Conservation (phyloP, 805 yeast species). For the Spathaspora gorwiae region DNA sequence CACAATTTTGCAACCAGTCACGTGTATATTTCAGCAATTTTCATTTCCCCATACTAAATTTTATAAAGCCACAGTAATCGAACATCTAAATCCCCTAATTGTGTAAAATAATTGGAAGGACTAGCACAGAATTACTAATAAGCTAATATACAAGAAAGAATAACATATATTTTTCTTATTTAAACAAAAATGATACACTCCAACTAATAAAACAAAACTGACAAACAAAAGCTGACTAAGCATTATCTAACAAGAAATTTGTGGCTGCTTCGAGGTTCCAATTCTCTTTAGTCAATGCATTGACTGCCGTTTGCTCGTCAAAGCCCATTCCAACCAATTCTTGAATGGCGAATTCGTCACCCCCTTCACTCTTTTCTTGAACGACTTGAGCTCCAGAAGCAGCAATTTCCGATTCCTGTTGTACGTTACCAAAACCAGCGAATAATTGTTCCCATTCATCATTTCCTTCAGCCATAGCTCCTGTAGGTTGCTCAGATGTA, state of each 20-base stretch:
- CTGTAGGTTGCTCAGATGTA: slow-evolving; percentile 21
- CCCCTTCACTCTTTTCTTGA: neutral
- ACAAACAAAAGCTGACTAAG: slow-evolving; percentile 23
- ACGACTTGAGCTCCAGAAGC: neutral
- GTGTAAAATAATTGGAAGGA: too few relatives aligned
- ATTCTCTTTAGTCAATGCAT: slow-evolving; percentile 62
- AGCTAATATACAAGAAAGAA: too few relatives aligned
- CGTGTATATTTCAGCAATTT: too few relatives aligned
- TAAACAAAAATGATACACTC: too few relatives aligned
- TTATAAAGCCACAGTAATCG: too few relatives aligned
- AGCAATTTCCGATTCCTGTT: slow-evolving; percentile 8
- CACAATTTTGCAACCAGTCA: too few relatives aligned
- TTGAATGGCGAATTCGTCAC: slow-evolving; percentile 54
- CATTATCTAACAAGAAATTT: slow-evolving; percentile 71
- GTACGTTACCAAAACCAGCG: slow-evolving; percentile 73
- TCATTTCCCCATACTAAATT: too few relatives aligned
- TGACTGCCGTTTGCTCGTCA: slow-evolving; percentile 54
- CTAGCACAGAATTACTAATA: too few relatives aligned
- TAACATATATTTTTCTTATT: too few relatives aligned
- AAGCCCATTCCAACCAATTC: slow-evolving; percentile 92
- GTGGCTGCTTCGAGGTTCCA: slow-evolving; percentile 88
- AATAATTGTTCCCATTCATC: slow-evolving; percentile 95
- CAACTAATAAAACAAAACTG: neutral
- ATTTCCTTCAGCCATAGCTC: slow-evolving; percentile 21
- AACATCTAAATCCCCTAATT: too few relatives aligned